A percentile compares a stretch with the other conserved stretches of the same genome.
phyloP scores from a whole-genome alignment of 2,329 filamentous ascomycete genomes.

The Phyllosticta citribraziliensis region DNA sequence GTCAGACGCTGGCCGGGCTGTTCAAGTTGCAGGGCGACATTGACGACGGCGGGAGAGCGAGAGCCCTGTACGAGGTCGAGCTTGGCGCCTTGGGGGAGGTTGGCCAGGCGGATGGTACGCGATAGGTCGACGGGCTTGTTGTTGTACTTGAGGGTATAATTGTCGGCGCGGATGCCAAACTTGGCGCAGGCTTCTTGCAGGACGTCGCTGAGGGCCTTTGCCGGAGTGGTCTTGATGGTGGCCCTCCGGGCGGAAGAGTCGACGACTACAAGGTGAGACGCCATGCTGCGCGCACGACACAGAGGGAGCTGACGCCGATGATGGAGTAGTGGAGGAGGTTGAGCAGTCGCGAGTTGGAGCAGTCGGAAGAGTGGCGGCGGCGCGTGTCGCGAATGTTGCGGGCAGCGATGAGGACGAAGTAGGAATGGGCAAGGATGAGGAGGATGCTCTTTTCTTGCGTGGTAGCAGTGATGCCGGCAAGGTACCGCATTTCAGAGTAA shows the following conservation, averaged over 20 bases:
- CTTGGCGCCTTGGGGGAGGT: conserved; percentile 76
- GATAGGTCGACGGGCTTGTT: conserved; percentile 82
- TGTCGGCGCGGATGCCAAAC: conserved; percentile 60
- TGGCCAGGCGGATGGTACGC: conserved; percentile 70
- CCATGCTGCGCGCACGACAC: conserved; percentile 46
- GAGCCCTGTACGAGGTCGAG: conserved; percentile 84
- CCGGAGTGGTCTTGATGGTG: conserved; percentile 73
- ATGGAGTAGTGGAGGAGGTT: conserved; percentile 9
- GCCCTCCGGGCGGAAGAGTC: conserved; percentile 68
- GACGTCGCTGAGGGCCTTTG: conserved; percentile 74
- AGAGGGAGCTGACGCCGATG: conserved; percentile 8
- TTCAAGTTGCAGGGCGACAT: conserved; percentile 75
- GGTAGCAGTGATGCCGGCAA: conserved; percentile 9
- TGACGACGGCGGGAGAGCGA: conserved; percentile 74
- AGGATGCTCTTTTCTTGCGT: conserved; percentile 6
- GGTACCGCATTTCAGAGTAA: conserved; percentile 5
- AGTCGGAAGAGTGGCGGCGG: conserved; percentile 7
- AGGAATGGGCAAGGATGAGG: conserved; percentile 7
- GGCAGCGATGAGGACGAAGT: conserved; percentile 2
- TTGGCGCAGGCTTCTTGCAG: conserved; percentile 80
- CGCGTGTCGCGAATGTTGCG: conserved; percentile 9
- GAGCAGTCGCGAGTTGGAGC: conserved; percentile 8
- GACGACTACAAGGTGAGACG: conserved; percentile 81
- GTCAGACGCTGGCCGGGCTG: conserved; percentile 64
- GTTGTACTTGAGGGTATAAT: conserved; percentile 78